These are phyloP conservation scores for Ambrosia artemisiifolia DNA, from an alignment of 129 eudicot genomes.

Conservation along the genomic window DNA sequence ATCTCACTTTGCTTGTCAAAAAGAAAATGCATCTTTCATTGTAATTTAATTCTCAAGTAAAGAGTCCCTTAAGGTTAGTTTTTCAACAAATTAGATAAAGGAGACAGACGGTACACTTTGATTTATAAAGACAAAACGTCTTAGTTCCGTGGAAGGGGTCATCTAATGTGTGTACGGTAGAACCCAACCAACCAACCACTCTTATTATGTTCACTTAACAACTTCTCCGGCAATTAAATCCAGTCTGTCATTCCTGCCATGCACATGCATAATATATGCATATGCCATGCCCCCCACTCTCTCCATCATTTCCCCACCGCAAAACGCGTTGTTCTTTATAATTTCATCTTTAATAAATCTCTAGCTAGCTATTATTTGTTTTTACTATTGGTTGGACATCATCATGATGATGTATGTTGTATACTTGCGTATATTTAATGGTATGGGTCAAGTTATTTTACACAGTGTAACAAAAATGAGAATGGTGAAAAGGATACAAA, in stretches of 20 bases:
- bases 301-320: background rate
- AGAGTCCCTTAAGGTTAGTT: background rate
- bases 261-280: background rate
- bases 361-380: background rate
- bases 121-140: background rate
- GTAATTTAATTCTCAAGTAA: background rate
- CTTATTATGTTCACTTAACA: background rate
- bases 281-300: background rate
- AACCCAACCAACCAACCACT: slow-evolving; percentile 3
- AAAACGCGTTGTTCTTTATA: background rate
- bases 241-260: background rate
- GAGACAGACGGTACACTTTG: background rate
- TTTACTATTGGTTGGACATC: background rate
- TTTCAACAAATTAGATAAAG: too few relatives aligned
- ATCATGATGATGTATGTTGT: background rate
- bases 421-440: background rate
- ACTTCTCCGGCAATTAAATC: slow-evolving; percentile 10
- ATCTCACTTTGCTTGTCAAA: background rate
- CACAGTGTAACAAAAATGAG: too few relatives aligned
- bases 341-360: background rate
- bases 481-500: too few relatives aligned
- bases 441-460: too few relatives aligned
- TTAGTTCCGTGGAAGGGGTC: background rate
- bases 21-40: background rate
- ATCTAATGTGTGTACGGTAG: slow-evolving; percentile 7